Conservation (phyloP, 2,329 filamentous ascomycete species). For the Allantophomopsis lycopodina region DNA sequence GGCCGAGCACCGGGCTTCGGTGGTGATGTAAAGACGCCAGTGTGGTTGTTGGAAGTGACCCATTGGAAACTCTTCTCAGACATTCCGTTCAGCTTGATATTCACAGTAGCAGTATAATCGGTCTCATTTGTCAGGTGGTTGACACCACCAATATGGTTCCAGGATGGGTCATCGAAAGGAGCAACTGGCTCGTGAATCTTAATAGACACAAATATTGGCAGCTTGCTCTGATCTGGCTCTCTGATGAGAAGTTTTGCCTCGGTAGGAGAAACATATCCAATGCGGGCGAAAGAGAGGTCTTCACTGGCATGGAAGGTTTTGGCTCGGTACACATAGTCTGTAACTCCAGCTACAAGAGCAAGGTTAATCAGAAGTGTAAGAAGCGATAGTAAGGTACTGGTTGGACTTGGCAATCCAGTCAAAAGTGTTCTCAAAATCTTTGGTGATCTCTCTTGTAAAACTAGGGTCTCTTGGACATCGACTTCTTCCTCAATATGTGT, state of each 20-base stretch:
- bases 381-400: constrained; percentile 50
- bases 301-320: constrained; percentile 54
- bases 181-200: constrained; percentile 35
- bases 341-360: constrained; percentile 50
- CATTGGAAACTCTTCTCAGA: constrained; percentile 73
- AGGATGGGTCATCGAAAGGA: constrained; percentile 41
- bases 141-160: constrained; percentile 54
- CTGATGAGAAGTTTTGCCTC: constrained; percentile 73
- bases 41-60: constrained; percentile 73
- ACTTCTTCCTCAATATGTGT: constrained; percentile 34
- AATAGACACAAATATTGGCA: constrained; percentile 64
- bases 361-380: constrained; percentile 62
- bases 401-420: constrained; percentile 61
- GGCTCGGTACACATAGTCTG: constrained; percentile 68
- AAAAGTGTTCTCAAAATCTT: constrained; percentile 53
- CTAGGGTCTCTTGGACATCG: constrained; percentile 47
- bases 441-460: constrained; percentile 41
- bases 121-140: constrained; percentile 57
- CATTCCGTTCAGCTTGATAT: constrained; percentile 46
- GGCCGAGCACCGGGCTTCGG: constrained; percentile 54
- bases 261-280: constrained; percentile 74
- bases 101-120: constrained; percentile 67
- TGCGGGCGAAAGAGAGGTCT: constrained; percentile 71
- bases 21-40: constrained; percentile 67
- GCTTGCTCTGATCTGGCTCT: constrained; percentile 62